Evolutionary conservation across 371 early-diverging fungal species (phyloP), one percentile per base, ranked within the genome.

Genomic region (Mortierella sp.): DNA sequence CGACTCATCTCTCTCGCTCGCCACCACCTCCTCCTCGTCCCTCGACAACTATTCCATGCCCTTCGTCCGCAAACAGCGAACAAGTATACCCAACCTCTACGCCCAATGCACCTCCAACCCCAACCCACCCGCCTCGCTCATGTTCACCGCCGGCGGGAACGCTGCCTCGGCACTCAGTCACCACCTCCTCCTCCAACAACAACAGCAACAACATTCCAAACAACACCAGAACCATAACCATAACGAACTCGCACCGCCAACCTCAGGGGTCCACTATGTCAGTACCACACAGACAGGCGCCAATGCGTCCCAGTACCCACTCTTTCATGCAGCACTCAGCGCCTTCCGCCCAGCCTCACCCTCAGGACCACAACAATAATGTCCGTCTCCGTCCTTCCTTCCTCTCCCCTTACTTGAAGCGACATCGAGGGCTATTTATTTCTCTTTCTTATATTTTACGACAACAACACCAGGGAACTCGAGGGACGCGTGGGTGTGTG

Each of bases 51-150:
- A 83, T 32, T 76, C 75, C 24, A 74, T 81, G 82, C 82, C 83
- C 41, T 82, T 82, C 65, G 81, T 84, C 71, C 85, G 85, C 79
- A 84, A 84, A 76, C 85, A 84, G 35, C 81, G 85, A 18, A 84
- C 85, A 44, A 81, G 81, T 76, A 84, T 84, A 78, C 85, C 85
- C 75, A 84, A 84, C 58, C 76, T 84, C 56, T 84, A 84, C 38
- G 85, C 81, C 10, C 85, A 84, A 14, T 84, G 85, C 58, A 76
- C 85, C 43, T 75, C 85, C 70, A 84, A 84, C 44, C 85, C 85
- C 16, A 81, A 84, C 63, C 85, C 81, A 35, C 81, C 81, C 24
- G 74, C 74, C 8, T 76, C 81, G 10, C 75, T 78, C 56, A 75
- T 83, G 70, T 76, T 81, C 56, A 54, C 75, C 7, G 51, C 75